These are phyloP conservation scores for Gnomoniopsis sp. DNA, from an alignment of 2,329 filamentous ascomycete genomes.

Conservation along the genomic window DNA sequence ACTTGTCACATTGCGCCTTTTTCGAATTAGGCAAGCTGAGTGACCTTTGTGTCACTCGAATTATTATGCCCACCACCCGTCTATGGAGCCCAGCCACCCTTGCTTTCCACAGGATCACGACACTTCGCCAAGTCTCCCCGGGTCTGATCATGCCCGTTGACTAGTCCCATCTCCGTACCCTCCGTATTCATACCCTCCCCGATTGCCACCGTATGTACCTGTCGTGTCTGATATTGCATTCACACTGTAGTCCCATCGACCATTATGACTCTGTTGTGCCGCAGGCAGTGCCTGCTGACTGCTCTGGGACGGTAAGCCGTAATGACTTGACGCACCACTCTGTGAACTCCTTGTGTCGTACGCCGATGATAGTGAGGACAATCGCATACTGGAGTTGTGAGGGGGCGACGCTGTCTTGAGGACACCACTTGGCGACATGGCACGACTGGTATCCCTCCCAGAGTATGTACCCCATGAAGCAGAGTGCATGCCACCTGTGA, in stretches of 20 bases:
- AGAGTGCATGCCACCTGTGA: constrained; percentile 16
- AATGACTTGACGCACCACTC: constrained; percentile 11
- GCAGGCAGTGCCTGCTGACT: constrained; percentile 14
- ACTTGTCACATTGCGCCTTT: neutral
- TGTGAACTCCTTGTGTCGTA: constrained; percentile 16
- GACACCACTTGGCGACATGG: constrained; percentile 14
- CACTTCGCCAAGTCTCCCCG: neutral
- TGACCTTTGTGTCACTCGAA: constrained; percentile 1
- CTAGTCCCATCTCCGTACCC: constrained; percentile 18
- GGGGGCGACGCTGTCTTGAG: constrained; percentile 17
- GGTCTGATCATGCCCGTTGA: constrained; percentile 17
- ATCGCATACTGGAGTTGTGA: constrained; percentile 10
- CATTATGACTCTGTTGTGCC: constrained; percentile 9
- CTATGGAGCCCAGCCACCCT: neutral
- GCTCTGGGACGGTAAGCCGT: constrained; percentile 10
- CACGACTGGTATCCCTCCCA: constrained; percentile 13
- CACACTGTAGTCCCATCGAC: constrained; percentile 20
- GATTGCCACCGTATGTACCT: constrained; percentile 12
- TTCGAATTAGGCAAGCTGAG: neutral
- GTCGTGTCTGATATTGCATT: constrained; percentile 18
- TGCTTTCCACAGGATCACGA: neutral
- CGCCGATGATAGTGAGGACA: constrained; percentile 14
- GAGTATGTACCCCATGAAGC: constrained; percentile 15
- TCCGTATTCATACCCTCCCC: constrained; percentile 16
- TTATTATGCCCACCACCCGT: constrained; percentile 8